Base-by-base conservation (phyloP, 1,139 yeast species). In the Sugiyamaella sp. region DNA sequence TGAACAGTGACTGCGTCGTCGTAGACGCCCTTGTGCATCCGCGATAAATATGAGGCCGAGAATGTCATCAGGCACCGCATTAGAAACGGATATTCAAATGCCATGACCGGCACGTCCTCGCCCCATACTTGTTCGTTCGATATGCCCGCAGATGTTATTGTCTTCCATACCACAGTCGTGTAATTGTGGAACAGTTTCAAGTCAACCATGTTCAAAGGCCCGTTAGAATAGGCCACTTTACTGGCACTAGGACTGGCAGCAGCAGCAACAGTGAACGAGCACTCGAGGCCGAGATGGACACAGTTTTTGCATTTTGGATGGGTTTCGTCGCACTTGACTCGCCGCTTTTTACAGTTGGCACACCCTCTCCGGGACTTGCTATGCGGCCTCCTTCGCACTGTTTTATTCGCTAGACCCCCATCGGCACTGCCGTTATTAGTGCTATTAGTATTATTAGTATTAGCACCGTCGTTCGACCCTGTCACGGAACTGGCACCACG, bases 61-160 rank as follows among this genome's bases (percentile, higher is more conserved):
- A 91, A 88, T 14, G 96, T 96, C 53, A 91, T 74, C 2, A 91
- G 77, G 0, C 96, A 84, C 69, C 91, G 97, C 97, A 91, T 90
- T 60, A 91, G 74, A 64, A 89, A 90, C 16, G 97, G 96, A 68
- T 85, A 85, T 56, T 86, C 82, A 70, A 91, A 89, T 6, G 97
- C 96, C 57, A 91, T 74, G 75, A 84, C 81, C 1, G 97, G 97
- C 16, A 91, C 89, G 63, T 89, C 95, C 50, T 80, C 81, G 53
- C 84, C 82, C 98, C 98, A 91, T 35, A 91, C 86, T 60, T 85
- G 81, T 32, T 88, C 84, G 61, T 87, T 95, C 17, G 95, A 85
- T 35, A 90, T 89, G 1, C 97, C 97, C 0, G 97, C 95, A 1
- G 86, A 89, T 0, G 96, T 87, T 48, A 91, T 89, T 1, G 97